Base-by-base conservation (phyloP, 495 filamentous ascomycete species). In the Neurospora discreta region DNA sequence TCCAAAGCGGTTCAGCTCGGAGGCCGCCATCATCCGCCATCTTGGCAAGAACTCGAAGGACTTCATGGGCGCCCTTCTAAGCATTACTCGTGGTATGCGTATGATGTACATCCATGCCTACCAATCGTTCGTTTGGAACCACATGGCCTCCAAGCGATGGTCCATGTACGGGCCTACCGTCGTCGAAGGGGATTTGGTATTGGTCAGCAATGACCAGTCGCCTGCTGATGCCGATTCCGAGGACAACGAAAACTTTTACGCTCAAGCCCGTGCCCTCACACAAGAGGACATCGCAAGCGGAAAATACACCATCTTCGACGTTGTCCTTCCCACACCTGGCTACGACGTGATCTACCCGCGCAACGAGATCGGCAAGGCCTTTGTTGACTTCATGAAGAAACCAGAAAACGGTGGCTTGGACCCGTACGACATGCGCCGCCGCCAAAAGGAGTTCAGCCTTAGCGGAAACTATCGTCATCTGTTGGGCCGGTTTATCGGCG, bases 31-130 rank as follows among this genome's bases (percentile, higher is more conserved):
- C 71, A 93, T 99, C 60, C 88, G 89, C 38, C 89, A 93, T 74
- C 87, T 98, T 36, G 77, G 72, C 44, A 76, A 71, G 44, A 77
- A 71, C 69, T 71, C 78, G 5, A 81, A 77, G 36, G 94, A 99
- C 80, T 94, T 87, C 75, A 84, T 91, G 68, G 93, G 93, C 15
- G 93, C 95, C 0, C 78, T 99, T 69, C 86, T 89, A 77, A 84
- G 84, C 39, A 92, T 98, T 71, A 90, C 88, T 9, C 86, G 94
- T 3, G 90, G 91, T 43, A 85, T 97, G 80, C 89, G 92, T 18
- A 85, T 92, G 42, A 98, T 98, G 92, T 99, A 99, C 75, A 90
- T 96, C 15, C 95, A 99, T 75, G 95, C 96, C 38, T 98, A 97
- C 81, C 95, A 99, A 78, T 94, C 91, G 6, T 85, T 93, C 11